phyloP scores from a whole-genome alignment of 345 rosid species.

The Acer campestre region DNA sequence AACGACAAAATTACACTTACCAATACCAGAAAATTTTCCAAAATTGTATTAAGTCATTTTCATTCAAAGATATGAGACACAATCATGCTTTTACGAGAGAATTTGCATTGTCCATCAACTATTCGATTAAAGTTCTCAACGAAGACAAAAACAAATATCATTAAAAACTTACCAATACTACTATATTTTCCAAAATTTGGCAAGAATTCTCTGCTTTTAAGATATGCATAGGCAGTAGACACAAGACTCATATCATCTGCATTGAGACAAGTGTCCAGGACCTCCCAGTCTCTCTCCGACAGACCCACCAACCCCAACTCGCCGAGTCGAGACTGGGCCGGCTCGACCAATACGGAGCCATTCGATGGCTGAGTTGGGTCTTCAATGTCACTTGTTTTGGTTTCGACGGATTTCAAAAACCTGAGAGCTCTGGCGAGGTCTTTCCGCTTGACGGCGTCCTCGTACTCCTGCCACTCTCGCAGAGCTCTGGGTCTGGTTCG shows the following conservation, averaged over 20 bases:
- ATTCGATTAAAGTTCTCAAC: not conserved
- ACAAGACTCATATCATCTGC: slow-evolving; percentile 95
- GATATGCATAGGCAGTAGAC: slow-evolving; percentile 63
- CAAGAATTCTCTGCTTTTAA: slow-evolving; percentile 62
- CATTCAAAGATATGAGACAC: not conserved
- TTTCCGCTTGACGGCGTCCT: slow-evolving; percentile 82
- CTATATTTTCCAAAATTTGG: slow-evolving; percentile 76
- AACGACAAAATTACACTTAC: no score
- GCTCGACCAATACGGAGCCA: slow-evolving; percentile 21
- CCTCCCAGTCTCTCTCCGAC: slow-evolving; percentile 71
- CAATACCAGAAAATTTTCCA: no score
- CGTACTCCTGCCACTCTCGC: slow-evolving; percentile 81
- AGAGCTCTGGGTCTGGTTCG: slow-evolving; percentile 45
- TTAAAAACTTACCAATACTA: slow-evolving; percentile 50
- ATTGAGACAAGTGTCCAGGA: slow-evolving; percentile 81
- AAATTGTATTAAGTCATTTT: not conserved
- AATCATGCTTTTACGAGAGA: not conserved
- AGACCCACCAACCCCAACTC: slow-evolving; percentile 41
- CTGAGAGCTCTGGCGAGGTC: slow-evolving; percentile 84
- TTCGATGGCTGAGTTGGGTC: slow-evolving; percentile 17
- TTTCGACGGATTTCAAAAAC: slow-evolving; percentile 61
- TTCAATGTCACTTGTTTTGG: slow-evolving; percentile 9
- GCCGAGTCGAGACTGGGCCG: slow-evolving; percentile 27
- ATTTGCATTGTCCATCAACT: not conserved
- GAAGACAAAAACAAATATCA: not conserved